phyloP scores from a whole-genome alignment of 129 eudicot species.

The Flaveria bidentis region DNA sequence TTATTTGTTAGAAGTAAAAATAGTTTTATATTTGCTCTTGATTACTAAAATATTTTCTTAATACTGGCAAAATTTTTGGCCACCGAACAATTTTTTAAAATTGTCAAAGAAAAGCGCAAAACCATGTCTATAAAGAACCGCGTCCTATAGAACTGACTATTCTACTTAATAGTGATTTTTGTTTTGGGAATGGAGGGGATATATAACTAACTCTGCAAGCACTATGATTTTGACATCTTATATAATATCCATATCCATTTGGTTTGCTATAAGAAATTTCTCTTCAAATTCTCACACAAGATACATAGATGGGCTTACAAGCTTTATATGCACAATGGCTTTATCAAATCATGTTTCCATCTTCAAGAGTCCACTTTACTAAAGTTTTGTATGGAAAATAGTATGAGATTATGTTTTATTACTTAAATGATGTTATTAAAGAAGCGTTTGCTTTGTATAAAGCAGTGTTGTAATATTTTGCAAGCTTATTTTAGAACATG shows the following conservation, averaged over 20 bases:
- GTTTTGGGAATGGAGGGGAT: background rate
- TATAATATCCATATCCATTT: background rate
- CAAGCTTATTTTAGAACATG: background rate
- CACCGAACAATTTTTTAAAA: background rate
- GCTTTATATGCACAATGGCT: constrained; percentile 14
- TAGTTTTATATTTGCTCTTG: background rate
- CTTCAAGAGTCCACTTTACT: background rate
- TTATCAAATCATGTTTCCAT: background rate
- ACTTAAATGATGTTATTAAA: constrained; percentile 13
- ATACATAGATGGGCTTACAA: background rate
- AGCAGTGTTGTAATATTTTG: background rate
- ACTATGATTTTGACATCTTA: background rate
- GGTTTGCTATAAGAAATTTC: background rate
- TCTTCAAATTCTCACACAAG: constrained; percentile 1
- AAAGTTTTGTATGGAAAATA: background rate
- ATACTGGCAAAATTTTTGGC: background rate
- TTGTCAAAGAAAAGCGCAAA: background rate
- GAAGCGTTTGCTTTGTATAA: background rate
- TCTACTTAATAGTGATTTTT: background rate
- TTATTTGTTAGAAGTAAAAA: background rate
- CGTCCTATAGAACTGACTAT: background rate
- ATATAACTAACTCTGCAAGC: background rate
- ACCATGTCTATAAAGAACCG: background rate
- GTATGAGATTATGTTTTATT: background rate
- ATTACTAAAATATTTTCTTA: background rate